phyloP scores from a whole-genome alignment of 352 stramenopile species.

The Pythium myriotylum region DNA sequence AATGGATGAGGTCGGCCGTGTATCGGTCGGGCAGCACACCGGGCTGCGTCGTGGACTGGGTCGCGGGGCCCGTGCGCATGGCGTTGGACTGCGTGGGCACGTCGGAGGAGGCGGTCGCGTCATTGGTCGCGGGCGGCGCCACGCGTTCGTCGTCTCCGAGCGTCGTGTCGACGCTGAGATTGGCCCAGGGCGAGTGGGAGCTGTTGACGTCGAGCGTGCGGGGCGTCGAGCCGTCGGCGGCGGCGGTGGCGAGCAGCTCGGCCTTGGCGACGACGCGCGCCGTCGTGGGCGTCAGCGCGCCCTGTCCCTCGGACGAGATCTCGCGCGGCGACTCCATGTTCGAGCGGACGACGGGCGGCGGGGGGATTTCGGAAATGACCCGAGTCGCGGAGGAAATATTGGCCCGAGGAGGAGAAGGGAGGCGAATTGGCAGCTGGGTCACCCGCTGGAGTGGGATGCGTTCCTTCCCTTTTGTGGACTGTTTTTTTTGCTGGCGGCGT shows the following conservation, averaged over 20 bases:
- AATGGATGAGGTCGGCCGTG: slow-evolving; percentile 76
- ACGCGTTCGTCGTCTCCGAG: slow-evolving; percentile 21
- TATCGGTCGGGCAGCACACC: slow-evolving; percentile 76
- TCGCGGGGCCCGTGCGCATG: slow-evolving; percentile 58
- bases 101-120: not conserved
- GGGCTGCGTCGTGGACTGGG: slow-evolving; percentile 42
- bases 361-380: slow-evolving; percentile 16
- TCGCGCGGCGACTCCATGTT: slow-evolving; percentile 56
- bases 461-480: slow-evolving; percentile 7
- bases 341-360: not conserved
- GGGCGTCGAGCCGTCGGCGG: slow-evolving; percentile 46
- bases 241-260: slow-evolving; percentile 31
- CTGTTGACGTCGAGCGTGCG: slow-evolving; percentile 50
- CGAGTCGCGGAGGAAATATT: slow-evolving; percentile 8
- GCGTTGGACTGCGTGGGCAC: slow-evolving; percentile 29
- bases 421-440: slow-evolving; percentile 12
- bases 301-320: slow-evolving; percentile 73
- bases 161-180: slow-evolving; percentile 72
- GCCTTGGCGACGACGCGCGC: slow-evolving; percentile 57
- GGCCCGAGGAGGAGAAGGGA: not conserved
- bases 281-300: slow-evolving; percentile 66
- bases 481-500: slow-evolving; percentile 6
- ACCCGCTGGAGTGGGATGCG: slow-evolving; percentile 17
- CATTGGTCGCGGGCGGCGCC: slow-evolving; percentile 7
- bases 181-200: slow-evolving; percentile 64